Percentiles rank a stretch among this genome's conserved stretches.
Conservation (phyloP, 805 yeast genomes). For the Nakazawaea laoshanensis region DNA sequence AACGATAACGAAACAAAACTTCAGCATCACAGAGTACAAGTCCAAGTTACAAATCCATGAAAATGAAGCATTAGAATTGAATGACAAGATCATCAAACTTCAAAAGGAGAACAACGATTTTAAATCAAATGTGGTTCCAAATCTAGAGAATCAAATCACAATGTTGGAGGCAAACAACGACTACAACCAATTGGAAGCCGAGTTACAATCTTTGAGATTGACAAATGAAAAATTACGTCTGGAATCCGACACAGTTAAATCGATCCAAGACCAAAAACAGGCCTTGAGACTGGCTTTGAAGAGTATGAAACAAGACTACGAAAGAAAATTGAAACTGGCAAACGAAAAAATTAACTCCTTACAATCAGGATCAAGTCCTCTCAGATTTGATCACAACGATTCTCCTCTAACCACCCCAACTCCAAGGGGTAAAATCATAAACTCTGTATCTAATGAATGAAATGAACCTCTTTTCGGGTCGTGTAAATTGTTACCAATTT, state of each 20-base stretch:
- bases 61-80: slow-evolving; percentile 26
- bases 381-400: slow-evolving; percentile 1
- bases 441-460: slow-evolving; percentile 13
- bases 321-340: slow-evolving; percentile 17
- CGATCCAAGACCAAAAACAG: slow-evolving; percentile 21
- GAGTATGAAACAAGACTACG: slow-evolving; percentile 18
- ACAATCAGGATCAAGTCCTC: slow-evolving; percentile 11
- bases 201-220: slow-evolving; percentile 18
- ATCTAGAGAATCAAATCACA: slow-evolving; percentile 32
- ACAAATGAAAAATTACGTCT: slow-evolving; percentile 23
- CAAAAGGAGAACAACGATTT: slow-evolving; percentile 31
- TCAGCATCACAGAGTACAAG: slow-evolving; percentile 34
- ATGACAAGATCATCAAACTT: slow-evolving; percentile 30
- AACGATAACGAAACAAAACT: slow-evolving; percentile 39
- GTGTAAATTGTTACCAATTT: no score
- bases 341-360: slow-evolving; percentile 17
- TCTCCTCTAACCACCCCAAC: slow-evolving; percentile 7
- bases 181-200: slow-evolving; percentile 16
- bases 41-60: slow-evolving; percentile 34
- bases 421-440: slow-evolving; percentile 11
- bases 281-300: slow-evolving; percentile 21
- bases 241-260: slow-evolving; percentile 12
- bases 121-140: slow-evolving; percentile 35
- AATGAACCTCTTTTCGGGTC: no score
- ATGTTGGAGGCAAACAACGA: slow-evolving; percentile 20